phyloP scores from a whole-genome alignment of 176 grass and related monocot species.

The Eleusine indica region DNA sequence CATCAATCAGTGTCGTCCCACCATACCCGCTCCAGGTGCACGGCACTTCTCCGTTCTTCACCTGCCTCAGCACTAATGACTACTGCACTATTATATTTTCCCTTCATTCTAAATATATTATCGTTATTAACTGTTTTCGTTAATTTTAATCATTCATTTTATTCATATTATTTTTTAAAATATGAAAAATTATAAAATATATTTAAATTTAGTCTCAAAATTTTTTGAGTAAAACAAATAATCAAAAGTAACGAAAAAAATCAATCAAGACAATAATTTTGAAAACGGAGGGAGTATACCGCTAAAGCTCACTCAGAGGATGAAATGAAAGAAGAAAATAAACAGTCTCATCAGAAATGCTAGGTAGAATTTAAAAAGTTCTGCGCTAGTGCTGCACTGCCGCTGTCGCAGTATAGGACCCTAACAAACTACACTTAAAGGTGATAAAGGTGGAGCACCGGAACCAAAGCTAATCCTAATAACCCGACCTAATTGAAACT shows the following conservation, averaged over 20 bases:
- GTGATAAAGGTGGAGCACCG: neutral
- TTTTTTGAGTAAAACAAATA: no score
- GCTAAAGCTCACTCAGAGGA: neutral
- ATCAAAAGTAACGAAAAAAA: no score
- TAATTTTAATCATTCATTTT: no score
- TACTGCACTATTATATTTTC: no score
- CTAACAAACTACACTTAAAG: conserved; percentile 47
- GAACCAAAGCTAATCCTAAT: conserved; percentile 45
- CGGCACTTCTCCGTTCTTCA: neutral
- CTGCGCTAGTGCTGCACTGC: conserved; percentile 36
- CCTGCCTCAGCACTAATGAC: neutral
- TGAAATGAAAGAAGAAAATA: neutral
- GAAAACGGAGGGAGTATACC: no score
- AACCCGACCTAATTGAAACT: conserved; percentile 43
- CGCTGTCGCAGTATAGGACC: conserved; percentile 10
- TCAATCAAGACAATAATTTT: no score
- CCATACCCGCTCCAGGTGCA: neutral
- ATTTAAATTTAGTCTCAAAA: no score
- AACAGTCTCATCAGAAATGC: conserved; percentile 23
- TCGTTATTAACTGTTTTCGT: no score
- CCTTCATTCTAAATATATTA: no score
- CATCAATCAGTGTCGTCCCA: neutral
- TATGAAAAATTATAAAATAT: no score
- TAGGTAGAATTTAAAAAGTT: conserved; percentile 30
- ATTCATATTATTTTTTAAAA: no score